Percentiles rank a stretch among this genome's conserved stretches.
phyloP scores from a whole-genome alignment of 306 rosid genomes.

The Astragalus membranaceus region DNA sequence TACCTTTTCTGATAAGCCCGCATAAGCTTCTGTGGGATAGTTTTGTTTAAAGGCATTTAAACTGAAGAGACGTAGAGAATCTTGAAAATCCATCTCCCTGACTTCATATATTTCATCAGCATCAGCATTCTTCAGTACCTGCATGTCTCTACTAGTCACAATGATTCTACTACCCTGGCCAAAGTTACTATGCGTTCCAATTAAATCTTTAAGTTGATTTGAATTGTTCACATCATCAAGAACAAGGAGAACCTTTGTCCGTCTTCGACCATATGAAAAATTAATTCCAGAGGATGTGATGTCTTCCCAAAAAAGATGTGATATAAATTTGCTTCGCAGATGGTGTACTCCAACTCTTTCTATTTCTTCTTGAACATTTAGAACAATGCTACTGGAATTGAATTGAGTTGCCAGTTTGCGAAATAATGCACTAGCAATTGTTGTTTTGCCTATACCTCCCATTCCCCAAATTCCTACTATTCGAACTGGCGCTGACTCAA shows the following conservation, averaged over 20 bases:
- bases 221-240: background rate
- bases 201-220: background rate
- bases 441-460: too few species aligned
- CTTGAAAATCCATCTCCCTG: background rate
- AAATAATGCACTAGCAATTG: too few species aligned
- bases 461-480: too few species aligned
- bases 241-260: constrained; percentile 2
- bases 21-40: background rate
- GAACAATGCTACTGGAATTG: background rate
- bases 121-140: background rate
- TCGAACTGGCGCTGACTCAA: background rate
- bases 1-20: background rate
- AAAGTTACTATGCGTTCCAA: background rate
- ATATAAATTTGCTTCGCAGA: background rate
- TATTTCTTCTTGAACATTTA: background rate
- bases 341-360: background rate
- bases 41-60: constrained; percentile 20
- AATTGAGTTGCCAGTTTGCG: too few species aligned
- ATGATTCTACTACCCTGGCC: background rate
- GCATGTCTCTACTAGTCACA: constrained; percentile 3
- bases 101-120: background rate
- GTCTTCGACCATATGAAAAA: background rate
- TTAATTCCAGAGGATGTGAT: background rate
- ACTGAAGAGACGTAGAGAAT: constrained; percentile 27
- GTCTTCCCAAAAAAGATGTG: background rate